phyloP scores from a whole-genome alignment of 2,329 filamentous ascomycete species.

The Penicillium sp. region DNA sequence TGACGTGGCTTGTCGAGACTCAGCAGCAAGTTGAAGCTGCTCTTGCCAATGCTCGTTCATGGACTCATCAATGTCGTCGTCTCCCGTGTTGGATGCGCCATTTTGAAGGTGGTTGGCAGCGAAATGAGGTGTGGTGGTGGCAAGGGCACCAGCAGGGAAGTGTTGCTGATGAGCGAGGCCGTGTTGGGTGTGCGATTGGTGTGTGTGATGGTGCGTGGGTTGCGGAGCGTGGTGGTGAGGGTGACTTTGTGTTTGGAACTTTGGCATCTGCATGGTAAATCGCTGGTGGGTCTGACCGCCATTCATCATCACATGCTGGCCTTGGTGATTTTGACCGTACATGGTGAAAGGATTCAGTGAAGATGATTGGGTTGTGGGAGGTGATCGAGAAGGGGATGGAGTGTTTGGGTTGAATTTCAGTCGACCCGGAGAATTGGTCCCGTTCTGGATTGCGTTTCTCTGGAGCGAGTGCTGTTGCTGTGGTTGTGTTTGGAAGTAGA shows the following conservation, averaged over 20 bases:
- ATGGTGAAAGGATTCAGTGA: conserved; percentile 42
- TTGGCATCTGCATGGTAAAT: conserved; percentile 46
- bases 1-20: conserved; percentile 63
- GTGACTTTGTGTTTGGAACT: conserved; percentile 43
- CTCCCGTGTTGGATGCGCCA: conserved; percentile 50
- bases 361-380: conserved; percentile 38
- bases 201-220: conserved; percentile 36
- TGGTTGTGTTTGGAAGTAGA: conserved; percentile 41
- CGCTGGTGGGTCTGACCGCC: conserved; percentile 44
- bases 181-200: conserved; percentile 40
- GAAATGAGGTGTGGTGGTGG: conserved; percentile 51
- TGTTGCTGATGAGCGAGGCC: conserved; percentile 46
- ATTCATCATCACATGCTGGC: conserved; percentile 48
- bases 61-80: conserved; percentile 53
- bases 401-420: conserved; percentile 44
- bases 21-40: conserved; percentile 74
- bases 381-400: conserved; percentile 45
- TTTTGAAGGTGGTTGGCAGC: conserved; percentile 55
- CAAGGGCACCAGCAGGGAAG: conserved; percentile 43
- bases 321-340: conserved; percentile 45
- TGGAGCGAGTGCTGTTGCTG: conserved; percentile 41
- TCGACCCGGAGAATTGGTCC: conserved; percentile 42
- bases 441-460: conserved; percentile 41
- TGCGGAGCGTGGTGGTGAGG: conserved; percentile 41
- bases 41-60: conserved; percentile 75